Conservation (phyloP, 2,329 filamentous ascomycete genomes). For the Tolypocladium cylindrosporum region DNA sequence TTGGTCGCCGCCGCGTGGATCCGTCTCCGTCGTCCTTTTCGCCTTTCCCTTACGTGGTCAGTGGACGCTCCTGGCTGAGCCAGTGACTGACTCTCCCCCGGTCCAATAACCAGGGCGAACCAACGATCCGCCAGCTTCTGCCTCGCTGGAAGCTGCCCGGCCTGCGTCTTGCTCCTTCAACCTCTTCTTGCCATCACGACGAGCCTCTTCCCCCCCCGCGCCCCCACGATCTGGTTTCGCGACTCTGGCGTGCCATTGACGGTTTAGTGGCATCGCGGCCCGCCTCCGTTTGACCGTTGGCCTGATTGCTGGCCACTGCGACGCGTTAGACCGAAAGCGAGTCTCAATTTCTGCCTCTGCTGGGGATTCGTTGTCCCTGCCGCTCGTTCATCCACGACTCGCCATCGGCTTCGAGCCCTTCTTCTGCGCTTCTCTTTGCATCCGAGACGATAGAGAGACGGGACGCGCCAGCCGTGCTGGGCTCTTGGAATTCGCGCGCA, state of each 20-base stretch:
- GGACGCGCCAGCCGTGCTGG: neutral
- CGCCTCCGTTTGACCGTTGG: neutral
- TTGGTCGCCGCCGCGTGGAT: neutral
- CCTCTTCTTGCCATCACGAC: neutral
- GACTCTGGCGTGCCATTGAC: conserved; percentile 1
- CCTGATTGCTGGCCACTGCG: neutral
- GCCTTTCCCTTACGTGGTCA: neutral
- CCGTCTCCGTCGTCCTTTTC: neutral
- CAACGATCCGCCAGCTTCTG: neutral
- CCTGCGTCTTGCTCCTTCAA: neutral
- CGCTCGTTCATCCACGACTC: conserved; percentile 5
- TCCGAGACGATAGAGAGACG: neutral
- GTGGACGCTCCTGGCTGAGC: neutral
- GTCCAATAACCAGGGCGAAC: neutral
- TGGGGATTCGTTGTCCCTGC: conserved; percentile 5
- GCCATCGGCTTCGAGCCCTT: neutral
- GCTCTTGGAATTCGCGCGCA: neutral
- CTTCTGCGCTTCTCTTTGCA: neutral
- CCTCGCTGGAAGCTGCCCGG: neutral
- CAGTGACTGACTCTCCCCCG: neutral
- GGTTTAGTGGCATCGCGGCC: neutral
- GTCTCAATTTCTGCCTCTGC: neutral
- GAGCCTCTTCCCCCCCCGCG: neutral
- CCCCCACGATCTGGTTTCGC: neutral
- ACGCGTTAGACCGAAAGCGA: neutral